These are phyloP conservation scores for Nevesoporus exiguus DNA, from an alignment of 768 basidiomycete species.

Conservation along the genomic window DNA sequence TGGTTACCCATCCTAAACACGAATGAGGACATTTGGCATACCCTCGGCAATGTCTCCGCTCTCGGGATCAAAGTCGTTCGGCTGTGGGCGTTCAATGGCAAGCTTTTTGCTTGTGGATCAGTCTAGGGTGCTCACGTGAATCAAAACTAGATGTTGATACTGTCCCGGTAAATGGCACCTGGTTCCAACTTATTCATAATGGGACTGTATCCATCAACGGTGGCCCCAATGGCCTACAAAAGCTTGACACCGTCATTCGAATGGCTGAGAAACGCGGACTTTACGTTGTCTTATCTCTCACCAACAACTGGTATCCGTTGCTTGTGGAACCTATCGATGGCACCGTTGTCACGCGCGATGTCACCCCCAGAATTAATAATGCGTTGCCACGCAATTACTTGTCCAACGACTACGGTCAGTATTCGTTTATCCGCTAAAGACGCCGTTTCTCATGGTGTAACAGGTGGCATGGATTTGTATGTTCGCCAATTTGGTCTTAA, in stretches of 20 bases:
- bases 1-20: conserved; percentile 59
- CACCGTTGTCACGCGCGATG: conserved; percentile 24
- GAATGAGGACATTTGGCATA: conserved; percentile 52
- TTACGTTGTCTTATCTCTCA: conserved; percentile 52
- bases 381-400: conserved; percentile 48
- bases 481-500: conserved; percentile 43
- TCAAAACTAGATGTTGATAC: conserved; percentile 44
- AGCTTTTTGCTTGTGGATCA: not conserved
- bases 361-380: conserved; percentile 34
- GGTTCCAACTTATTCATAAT: conserved; percentile 60
- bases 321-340: conserved; percentile 18
- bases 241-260: conserved; percentile 54
- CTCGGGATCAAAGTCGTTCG: conserved; percentile 57
- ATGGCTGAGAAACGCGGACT: conserved; percentile 54
- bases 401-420: conserved; percentile 59
- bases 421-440: not conserved
- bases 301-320: conserved; percentile 58
- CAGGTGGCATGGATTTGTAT: conserved; percentile 67
- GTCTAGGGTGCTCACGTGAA: conserved; percentile 6
- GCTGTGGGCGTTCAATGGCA: conserved; percentile 73
- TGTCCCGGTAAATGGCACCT: conserved; percentile 56
- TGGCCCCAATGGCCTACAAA: conserved; percentile 60
- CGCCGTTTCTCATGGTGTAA: conserved; percentile 6
- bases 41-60: conserved; percentile 55
- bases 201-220: conserved; percentile 53